A percentile compares a stretch with the other conserved stretches of the same genome.
phyloP scores from a whole-genome alignment of 768 basidiomycete species.

The Mycena indigotica region DNA sequence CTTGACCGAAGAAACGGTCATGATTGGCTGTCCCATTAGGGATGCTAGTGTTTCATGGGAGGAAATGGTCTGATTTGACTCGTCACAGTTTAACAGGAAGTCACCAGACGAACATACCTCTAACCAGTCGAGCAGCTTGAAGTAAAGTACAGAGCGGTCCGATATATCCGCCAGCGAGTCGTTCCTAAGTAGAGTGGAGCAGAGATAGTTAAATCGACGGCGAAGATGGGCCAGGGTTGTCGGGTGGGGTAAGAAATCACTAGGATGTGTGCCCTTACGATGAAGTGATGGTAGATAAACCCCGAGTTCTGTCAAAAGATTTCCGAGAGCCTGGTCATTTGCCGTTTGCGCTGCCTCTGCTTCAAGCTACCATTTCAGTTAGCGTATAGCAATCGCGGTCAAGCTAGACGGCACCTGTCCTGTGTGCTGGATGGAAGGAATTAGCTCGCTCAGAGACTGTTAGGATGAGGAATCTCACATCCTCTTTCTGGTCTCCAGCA shows the following conservation, averaged over 20 bases:
- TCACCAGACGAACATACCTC: slow-evolving; percentile 54
- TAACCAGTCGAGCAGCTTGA: slow-evolving; percentile 89
- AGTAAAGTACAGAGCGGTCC: slow-evolving; percentile 80
- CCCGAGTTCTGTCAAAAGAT: slow-evolving; percentile 71
- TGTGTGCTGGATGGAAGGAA: neutral
- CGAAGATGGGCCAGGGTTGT: slow-evolving; percentile 91
- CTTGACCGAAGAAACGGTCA: slow-evolving; percentile 77
- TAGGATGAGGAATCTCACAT: slow-evolving; percentile 58
- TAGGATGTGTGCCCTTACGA: slow-evolving; percentile 75
- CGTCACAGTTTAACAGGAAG: neutral
- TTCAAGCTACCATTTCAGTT: slow-evolving; percentile 79
- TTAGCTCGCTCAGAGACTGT: neutral
- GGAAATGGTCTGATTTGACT: slow-evolving; percentile 75
- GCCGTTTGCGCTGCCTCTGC: slow-evolving; percentile 70
- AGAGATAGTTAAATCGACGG: slow-evolving; percentile 85
- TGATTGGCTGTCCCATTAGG: slow-evolving; percentile 97
- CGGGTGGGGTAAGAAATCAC: slow-evolving; percentile 91
- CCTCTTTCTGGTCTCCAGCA: slow-evolving; percentile 80
- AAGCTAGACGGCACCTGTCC: neutral
- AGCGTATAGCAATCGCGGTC: neutral
- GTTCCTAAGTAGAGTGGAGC: slow-evolving; percentile 83
- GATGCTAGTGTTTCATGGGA: slow-evolving; percentile 90
- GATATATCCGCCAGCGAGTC: slow-evolving; percentile 96
- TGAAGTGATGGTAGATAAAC: slow-evolving; percentile 81
- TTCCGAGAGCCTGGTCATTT: slow-evolving; percentile 75